Evolutionary conservation across 78 protist genomes (phyloP), one percentile per base, ranked within the genome.

Genomic region (Corallochytrium limacisporum): DNA sequence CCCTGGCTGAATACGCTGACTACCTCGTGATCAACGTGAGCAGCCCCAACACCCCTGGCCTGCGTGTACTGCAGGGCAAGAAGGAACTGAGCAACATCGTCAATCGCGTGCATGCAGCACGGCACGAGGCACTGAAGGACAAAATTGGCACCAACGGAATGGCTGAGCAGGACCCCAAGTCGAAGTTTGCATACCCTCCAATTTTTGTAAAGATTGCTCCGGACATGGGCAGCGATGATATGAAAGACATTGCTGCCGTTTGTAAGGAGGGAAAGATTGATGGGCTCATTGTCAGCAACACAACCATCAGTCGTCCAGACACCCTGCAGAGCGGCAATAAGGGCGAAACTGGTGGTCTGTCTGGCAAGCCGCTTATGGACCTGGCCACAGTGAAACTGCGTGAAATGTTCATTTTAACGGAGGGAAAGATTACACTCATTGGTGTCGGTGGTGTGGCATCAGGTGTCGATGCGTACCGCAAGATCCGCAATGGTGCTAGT

Each of bases 121-220:
- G 31, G 49, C 49, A 44, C 18, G 18, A 44, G 31, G 18, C 18
- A 44, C 16, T 20, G 16, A 44, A 18, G 18, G 31, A 44, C 16
- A 44, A 20, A 16, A 44, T 16, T 22, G 51, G 16, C 37, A 16
- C 22, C 55, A 20, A 29, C 60, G 16, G n/a, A 55, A 28, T 10
- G 33, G n/a, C 33, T 55, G 33, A 47, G 50, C 40, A 22, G 18
- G 49, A 44, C 49, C 49, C 18, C 49, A 44, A 20, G 18, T 44
- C 49, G 28, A 44, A 44, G 18, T 18, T 44, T 18, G 18, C 18
- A 36, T n/a, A 5, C 16, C 84, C 78, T 16, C 91, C 91, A 20
- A 33, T 86, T n/a, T 37, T 86, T 28, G 72, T 86, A 8, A 86
- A 86, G 59, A 72, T 86, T n/a, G 88, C 91, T 2, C 91, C 91